Conservation (phyloP, 306 rosid genomes). For the Chamaecrista fasciculata region DNA sequence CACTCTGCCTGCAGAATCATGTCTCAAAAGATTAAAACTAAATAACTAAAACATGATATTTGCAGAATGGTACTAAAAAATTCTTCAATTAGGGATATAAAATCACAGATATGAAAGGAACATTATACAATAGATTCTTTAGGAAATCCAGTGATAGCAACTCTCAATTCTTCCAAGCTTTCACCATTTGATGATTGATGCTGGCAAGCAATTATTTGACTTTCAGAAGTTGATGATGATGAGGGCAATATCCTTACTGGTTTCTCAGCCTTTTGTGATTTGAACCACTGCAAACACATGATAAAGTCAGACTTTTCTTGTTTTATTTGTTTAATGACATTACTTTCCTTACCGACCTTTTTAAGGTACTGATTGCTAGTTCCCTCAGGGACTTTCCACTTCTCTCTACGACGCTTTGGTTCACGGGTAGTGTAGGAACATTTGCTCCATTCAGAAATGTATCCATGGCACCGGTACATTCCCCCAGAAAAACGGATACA, state of each 20-base stretch:
- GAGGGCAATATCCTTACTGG: slow-evolving; percentile 71
- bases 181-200: slow-evolving; percentile 52
- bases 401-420: slow-evolving; percentile 62
- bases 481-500: slow-evolving; percentile 77
- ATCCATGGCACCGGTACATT: slow-evolving; percentile 79
- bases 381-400: slow-evolving; percentile 89
- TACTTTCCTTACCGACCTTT: slow-evolving; percentile 49
- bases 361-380: slow-evolving; percentile 64
- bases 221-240: slow-evolving; percentile 43
- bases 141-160: slow-evolving; percentile 62
- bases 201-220: slow-evolving; percentile 42
- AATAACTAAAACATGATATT: slow-evolving; percentile 24
- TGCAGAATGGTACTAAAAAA: background rate
- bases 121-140: slow-evolving; percentile 56
- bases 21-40: slow-evolving; percentile 28
- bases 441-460: slow-evolving; percentile 80
- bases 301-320: slow-evolving; percentile 21
- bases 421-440: slow-evolving; percentile 77
- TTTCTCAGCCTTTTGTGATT: slow-evolving; percentile 74
- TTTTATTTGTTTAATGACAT: slow-evolving; percentile 6
- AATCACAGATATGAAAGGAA: slow-evolving; percentile 23
- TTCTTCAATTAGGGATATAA: background rate
- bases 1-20: slow-evolving; percentile 67
- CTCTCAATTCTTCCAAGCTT: slow-evolving; percentile 68
- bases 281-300: slow-evolving; percentile 79